Evolutionary conservation across 2,329 filamentous ascomycete species (phyloP), one percentile per base, ranked within the genome.

Genomic region (Diplodia intermedia): DNA sequence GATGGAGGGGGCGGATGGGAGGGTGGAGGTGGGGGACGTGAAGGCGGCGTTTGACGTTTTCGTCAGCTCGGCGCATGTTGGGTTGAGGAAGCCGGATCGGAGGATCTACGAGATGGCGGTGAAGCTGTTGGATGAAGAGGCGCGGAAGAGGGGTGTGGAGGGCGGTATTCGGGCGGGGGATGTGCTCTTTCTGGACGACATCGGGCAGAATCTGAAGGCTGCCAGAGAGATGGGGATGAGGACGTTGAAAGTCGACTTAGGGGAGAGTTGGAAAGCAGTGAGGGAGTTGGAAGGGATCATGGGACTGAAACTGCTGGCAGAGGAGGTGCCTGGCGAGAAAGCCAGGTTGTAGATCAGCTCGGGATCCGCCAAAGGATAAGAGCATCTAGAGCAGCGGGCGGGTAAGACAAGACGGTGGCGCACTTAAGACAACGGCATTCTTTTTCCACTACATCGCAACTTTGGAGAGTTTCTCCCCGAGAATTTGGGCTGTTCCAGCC

Each of bases 151-250:
- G 40, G 57, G 57, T 3, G 15, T 43, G 18, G 85, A 87, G 72
- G 83, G 95, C 71, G 84, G 91, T 73, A 84, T 86, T 69, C 88
- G 87, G 71, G 88, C 83, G 4, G 86, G 85, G 82, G 78, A 77
- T 18, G 83, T 97, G 54, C 80, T 97, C 4, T 99, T 99, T 77
- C 80, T 97, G 61, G 95, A 97, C 77, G 94, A 97, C 74, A 97
- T 99, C 77, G 95, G 95, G 1, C 89, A 94, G 79, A 99, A 99
- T 77, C 79, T 98, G 68, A 95, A 94, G 82, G 90, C 86, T 54
- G 95, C 89, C 0, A 91, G 85, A 79, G 85, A 85, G 60, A 82
- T 89, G 26, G 94, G 94, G 0, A 90, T 98, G 78, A 81, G 85
- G 67, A 98, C 94, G 0, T 86, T 98, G 71, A 97, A 94, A 80